Evolutionary conservation across 208 protist species (phyloP).

Genomic region (Trypanosomatidae sp.): DNA sequence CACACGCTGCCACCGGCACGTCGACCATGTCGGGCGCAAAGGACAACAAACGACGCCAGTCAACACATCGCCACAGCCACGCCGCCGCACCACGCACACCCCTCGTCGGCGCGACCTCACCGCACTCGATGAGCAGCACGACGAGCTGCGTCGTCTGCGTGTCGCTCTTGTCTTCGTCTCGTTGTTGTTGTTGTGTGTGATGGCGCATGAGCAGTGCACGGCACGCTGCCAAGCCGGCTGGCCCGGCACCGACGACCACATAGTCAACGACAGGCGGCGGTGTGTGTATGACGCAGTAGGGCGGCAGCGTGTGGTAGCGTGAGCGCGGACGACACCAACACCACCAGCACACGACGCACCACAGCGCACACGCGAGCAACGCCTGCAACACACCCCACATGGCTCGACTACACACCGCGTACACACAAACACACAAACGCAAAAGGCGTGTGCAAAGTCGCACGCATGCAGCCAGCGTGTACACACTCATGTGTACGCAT

Average conservation of each 20-base stretch:
- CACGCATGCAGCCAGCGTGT: too few relatives aligned
- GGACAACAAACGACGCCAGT: conserved; percentile 13
- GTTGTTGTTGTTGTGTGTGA: conserved; percentile 1
- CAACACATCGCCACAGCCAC: too few relatives aligned
- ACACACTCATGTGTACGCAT: too few relatives aligned
- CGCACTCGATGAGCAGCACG: conserved; percentile 49
- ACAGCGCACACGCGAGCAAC: too few relatives aligned
- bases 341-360: neutral
- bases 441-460: too few relatives aligned
- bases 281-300: conserved; percentile 4
- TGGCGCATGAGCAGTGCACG: conserved; percentile 14
- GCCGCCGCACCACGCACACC: too few relatives aligned
- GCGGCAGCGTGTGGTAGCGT: conserved; percentile 11
- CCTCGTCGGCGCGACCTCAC: too few relatives aligned
- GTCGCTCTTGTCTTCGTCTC: neutral
- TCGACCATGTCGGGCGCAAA: conserved; percentile 18
- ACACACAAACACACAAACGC: too few relatives aligned
- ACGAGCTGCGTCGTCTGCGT: neutral
- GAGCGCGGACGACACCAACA: conserved; percentile 10
- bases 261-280: conserved; percentile 23
- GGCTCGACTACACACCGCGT: too few relatives aligned
- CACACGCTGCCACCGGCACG: too few relatives aligned
- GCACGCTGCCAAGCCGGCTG: conserved; percentile 48
- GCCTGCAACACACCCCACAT: too few relatives aligned
- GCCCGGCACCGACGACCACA: conserved; percentile 62